Percentiles rank a stretch among this genome's conserved stretches.
Conservation (phyloP, 805 yeast genomes). For the Candida ficus region DNA sequence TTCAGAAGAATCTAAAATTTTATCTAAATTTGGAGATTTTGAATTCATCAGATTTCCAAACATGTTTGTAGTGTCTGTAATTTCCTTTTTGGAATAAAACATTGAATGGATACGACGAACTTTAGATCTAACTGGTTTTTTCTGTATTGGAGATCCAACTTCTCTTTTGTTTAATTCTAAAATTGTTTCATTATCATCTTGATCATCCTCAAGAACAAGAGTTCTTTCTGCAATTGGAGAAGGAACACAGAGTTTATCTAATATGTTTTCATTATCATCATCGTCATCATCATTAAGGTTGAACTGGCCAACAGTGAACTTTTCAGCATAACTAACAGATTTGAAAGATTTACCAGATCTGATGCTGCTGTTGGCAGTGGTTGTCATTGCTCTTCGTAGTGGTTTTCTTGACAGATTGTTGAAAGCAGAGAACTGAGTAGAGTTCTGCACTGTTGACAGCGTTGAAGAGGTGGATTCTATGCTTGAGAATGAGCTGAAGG, state of each 20-base stretch:
- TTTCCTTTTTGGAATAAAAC: constrained; percentile 54
- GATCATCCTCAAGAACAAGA: constrained; percentile 1
- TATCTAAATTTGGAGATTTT: constrained; percentile 12
- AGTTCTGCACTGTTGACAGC: too few relatives aligned
- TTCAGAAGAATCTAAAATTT: constrained; percentile 1
- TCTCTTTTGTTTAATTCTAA: constrained; percentile 23
- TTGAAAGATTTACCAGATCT: constrained; percentile 12
- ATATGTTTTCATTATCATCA: constrained; percentile 11
- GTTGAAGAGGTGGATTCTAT: constrained; percentile 12
- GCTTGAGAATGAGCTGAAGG: constrained; percentile 22
- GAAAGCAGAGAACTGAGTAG: background rate
- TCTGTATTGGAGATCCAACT: constrained; percentile 36
- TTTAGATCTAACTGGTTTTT: constrained; percentile 29
- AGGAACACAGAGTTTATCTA: constrained; percentile 24
- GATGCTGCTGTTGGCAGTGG: constrained; percentile 5
- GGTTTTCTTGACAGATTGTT: constrained; percentile 6
- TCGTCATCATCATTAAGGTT: constrained; percentile 9
- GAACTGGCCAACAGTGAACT: constrained; percentile 7
- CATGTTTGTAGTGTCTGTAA: constrained; percentile 32
- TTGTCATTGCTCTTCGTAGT: constrained; percentile 21
- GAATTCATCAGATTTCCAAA: constrained; percentile 24
- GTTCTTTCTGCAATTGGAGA: constrained; percentile 23
- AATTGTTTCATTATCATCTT: constrained; percentile 4
- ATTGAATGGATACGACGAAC: constrained; percentile 63
- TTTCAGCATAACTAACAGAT: constrained; percentile 16